Conservation (phyloP, 495 filamentous ascomycete species). For the Neurospora discreta region DNA sequence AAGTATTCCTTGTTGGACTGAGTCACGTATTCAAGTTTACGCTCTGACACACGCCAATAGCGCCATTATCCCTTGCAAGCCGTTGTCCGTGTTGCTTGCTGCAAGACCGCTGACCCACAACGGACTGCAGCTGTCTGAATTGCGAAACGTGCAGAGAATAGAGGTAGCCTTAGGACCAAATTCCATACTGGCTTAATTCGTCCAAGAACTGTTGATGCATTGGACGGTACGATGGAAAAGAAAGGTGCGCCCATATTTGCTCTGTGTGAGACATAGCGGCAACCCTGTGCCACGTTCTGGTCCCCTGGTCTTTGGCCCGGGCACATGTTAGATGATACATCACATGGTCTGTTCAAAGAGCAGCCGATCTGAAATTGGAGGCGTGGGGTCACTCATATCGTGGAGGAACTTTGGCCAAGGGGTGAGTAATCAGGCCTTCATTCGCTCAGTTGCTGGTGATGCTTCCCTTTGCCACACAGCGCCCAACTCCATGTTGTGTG, state of each 20-base stretch:
- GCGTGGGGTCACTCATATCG: not conserved
- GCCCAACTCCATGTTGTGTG: not conserved
- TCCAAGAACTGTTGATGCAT: not conserved
- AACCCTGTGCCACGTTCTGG: not conserved
- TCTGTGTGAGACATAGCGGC: not conserved
- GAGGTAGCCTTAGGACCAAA: not conserved
- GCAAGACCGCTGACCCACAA: constrained; percentile 4
- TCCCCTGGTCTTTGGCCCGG: not conserved
- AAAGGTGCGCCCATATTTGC: not conserved
- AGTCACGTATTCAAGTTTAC: not conserved
- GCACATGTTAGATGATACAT: not conserved
- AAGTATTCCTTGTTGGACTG: not conserved
- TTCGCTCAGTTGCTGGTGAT: not conserved
- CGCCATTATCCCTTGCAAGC: constrained; percentile 3
- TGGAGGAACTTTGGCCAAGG: not conserved
- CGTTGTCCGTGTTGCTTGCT: not conserved
- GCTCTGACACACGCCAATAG: not conserved
- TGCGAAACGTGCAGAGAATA: not conserved
- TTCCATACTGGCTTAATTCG: not conserved
- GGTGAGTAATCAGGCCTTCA: not conserved
- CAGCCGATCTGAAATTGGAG: not conserved
- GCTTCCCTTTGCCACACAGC: not conserved
- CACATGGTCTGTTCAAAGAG: not conserved
- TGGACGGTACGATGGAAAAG: not conserved
- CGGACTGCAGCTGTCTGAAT: constrained; percentile 8